Conservation (phyloP, 495 filamentous ascomycete species). For the Parachaetomium inaequale region DNA sequence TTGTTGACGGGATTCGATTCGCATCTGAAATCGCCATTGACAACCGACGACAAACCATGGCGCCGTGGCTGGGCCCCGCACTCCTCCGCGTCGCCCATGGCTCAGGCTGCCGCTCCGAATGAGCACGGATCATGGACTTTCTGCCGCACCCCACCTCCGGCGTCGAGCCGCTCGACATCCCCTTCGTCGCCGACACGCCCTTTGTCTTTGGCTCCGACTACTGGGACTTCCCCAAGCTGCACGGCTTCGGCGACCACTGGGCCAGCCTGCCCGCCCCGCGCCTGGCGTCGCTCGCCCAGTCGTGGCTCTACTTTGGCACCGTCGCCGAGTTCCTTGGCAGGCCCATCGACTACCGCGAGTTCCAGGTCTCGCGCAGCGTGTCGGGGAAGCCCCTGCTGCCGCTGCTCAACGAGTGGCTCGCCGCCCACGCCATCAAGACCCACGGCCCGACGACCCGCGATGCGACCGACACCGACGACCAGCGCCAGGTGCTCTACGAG, state of each 20-base stretch:
- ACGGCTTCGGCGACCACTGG: conserved; percentile 30
- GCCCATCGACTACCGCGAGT: conserved; percentile 23
- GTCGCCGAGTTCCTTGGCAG: conserved; percentile 29
- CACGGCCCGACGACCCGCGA: background rate
- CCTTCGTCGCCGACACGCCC: conserved; percentile 27
- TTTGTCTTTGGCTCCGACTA: conserved; percentile 25
- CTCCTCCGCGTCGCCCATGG: conserved; percentile 7
- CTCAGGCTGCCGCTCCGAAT: too few species aligned
- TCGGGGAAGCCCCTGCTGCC: conserved; percentile 18
- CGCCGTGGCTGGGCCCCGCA: conserved; percentile 16
- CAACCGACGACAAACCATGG: conserved; percentile 12
- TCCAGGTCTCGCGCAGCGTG: conserved; percentile 20
- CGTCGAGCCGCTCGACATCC: conserved; percentile 25
- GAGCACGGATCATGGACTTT: conserved; percentile 25
- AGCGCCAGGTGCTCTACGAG: conserved; percentile 16
- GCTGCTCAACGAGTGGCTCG: conserved; percentile 23
- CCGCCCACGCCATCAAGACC: conserved; percentile 3
- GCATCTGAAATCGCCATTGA: background rate
- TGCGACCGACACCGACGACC: conserved; percentile 3
- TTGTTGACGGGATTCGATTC: too few species aligned
- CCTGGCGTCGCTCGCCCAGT: conserved; percentile 26
- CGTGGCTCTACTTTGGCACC: conserved; percentile 29
- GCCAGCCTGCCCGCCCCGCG: conserved; percentile 23
- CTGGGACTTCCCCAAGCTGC: conserved; percentile 27
- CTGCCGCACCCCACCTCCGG: conserved; percentile 24